phyloP scores from a whole-genome alignment of 2,329 filamentous ascomycete species.

The Colletotrichum karsti region DNA sequence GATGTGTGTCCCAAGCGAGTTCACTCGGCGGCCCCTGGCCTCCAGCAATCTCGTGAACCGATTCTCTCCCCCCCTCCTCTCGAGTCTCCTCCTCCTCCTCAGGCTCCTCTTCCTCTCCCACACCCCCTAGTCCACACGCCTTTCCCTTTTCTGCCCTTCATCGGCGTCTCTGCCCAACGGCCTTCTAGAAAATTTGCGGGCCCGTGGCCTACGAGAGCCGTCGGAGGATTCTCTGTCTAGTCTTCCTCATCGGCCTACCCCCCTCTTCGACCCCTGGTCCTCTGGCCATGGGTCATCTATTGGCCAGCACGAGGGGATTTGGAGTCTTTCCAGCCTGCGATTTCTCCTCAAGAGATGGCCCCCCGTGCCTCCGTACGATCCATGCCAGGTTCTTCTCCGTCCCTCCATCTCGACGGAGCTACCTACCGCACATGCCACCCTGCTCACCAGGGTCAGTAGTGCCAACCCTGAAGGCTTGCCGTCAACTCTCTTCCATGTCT shows the following conservation, averaged over 20 bases:
- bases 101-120: slow-evolving; percentile 30
- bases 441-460: slow-evolving; percentile 22
- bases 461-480: slow-evolving; percentile 29
- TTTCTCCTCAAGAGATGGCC: slow-evolving; percentile 26
- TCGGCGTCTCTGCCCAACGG: slow-evolving; percentile 55
- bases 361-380: slow-evolving; percentile 37
- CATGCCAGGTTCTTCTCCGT: slow-evolving; percentile 35
- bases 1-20: slow-evolving; percentile 43
- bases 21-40: slow-evolving; percentile 38
- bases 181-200: slow-evolving; percentile 56
- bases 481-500: slow-evolving; percentile 26
- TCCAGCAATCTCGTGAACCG: slow-evolving; percentile 56
- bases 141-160: slow-evolving; percentile 47
- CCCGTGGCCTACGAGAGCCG: slow-evolving; percentile 43
- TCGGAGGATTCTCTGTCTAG: slow-evolving; percentile 58
- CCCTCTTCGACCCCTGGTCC: slow-evolving; percentile 35
- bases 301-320: slow-evolving; percentile 30
- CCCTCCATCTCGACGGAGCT: slow-evolving; percentile 43
- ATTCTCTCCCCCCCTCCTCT: slow-evolving; percentile 42
- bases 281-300: slow-evolving; percentile 31
- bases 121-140: slow-evolving; percentile 39
- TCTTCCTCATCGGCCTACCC: slow-evolving; percentile 44
- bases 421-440: slow-evolving; percentile 27
- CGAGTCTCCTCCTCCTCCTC: neutral
- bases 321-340: slow-evolving; percentile 29